Conservation (phyloP, 345 rosid species). For the Populus simonii region DNA sequence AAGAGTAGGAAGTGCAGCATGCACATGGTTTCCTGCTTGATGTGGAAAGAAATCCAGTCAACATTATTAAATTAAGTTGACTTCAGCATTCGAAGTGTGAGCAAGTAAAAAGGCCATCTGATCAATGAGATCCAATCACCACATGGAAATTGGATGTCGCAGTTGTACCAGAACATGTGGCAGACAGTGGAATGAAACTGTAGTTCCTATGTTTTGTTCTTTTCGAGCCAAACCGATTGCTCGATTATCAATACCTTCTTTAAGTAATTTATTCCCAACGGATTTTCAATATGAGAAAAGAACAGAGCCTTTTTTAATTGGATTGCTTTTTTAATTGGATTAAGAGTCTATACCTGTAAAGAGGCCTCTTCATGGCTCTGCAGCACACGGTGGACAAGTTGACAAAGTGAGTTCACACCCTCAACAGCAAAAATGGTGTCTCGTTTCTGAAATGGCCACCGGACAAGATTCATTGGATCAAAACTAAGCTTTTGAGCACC, state of each 20-base stretch:
- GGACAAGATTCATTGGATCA: conserved; percentile 63
- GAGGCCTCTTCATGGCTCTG: conserved; percentile 76
- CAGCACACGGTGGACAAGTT: conserved; percentile 69
- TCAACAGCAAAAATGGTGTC: conserved; percentile 74
- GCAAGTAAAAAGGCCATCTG: too few relatives aligned
- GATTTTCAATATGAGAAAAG: too few relatives aligned
- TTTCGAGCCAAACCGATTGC: too few relatives aligned
- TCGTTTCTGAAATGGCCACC: conserved; percentile 73
- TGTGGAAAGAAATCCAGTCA: not conserved
- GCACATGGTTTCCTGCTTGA: too few relatives aligned
- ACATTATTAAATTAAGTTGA: not conserved
- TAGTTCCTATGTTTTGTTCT: too few relatives aligned
- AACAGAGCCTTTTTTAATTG: too few relatives aligned
- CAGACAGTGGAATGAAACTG: too few relatives aligned
- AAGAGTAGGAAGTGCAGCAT: too few relatives aligned
- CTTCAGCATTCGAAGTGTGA: not conserved
- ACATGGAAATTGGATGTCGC: too few relatives aligned
- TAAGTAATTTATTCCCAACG: not conserved
- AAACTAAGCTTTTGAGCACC: conserved; percentile 59
- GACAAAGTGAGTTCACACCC: conserved; percentile 71
- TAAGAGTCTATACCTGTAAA: conserved; percentile 55
- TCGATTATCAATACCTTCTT: not conserved
- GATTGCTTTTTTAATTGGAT: not conserved
- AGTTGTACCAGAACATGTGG: too few relatives aligned
- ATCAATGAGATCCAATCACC: too few relatives aligned